A percentile compares a stretch with the other conserved stretches of the same genome.
These are phyloP conservation scores for Lentinula aciculospora DNA, from an alignment of 768 basidiomycete genomes.

Conservation along the genomic window DNA sequence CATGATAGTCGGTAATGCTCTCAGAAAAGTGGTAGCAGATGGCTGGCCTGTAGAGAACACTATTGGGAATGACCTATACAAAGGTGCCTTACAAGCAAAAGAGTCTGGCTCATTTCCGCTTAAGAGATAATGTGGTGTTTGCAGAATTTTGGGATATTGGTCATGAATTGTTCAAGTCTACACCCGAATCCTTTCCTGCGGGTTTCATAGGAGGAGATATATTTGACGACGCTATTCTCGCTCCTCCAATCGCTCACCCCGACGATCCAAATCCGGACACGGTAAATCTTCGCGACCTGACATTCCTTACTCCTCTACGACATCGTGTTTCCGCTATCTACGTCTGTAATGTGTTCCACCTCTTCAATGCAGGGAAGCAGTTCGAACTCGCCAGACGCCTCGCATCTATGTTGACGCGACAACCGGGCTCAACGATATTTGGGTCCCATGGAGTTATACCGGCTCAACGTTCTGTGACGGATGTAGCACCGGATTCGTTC, in stretches of 20 bases:
- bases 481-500: background rate
- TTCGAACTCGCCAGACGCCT: conserved; percentile 32
- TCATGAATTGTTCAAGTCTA: conserved; percentile 53
- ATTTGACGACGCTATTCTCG: conserved; percentile 34
- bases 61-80: conserved; percentile 30
- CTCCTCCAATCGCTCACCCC: conserved; percentile 25
- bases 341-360: conserved; percentile 46
- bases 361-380: conserved; percentile 38
- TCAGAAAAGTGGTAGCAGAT: conserved; percentile 30
- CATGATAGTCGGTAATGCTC: conserved; percentile 33
- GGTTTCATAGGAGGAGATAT: conserved; percentile 51
- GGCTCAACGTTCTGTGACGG: conserved; percentile 18
- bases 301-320: conserved; percentile 35
- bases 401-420: conserved; percentile 34
- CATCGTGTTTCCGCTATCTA: conserved; percentile 45
- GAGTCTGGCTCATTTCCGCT: background rate
- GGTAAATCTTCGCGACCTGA: background rate
- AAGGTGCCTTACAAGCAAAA: conserved; percentile 13
- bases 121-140: background rate
- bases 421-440: conserved; percentile 40
- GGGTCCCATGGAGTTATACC: conserved; percentile 32
- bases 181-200: conserved; percentile 44
- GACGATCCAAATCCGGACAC: background rate
- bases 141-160: conserved; percentile 59
- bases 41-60: conserved; percentile 32